These are phyloP conservation scores for Thelonectria rubi DNA, from an alignment of 2,329 filamentous ascomycete genomes.

Conservation along the genomic window DNA sequence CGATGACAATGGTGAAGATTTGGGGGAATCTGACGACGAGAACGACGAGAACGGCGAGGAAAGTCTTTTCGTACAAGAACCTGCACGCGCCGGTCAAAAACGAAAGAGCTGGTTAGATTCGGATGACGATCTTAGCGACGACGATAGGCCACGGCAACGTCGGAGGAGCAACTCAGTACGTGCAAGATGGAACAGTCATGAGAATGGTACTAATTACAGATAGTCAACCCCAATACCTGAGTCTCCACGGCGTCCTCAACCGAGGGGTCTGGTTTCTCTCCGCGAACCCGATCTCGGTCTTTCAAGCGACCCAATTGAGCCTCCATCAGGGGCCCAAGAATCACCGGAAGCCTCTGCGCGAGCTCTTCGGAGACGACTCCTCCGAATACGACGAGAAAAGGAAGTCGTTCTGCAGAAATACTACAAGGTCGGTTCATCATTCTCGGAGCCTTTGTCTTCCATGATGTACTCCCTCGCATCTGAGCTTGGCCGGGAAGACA, in stretches of 20 bases:
- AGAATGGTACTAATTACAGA: slow-evolving; percentile 29
- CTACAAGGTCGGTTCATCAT: slow-evolving; percentile 87
- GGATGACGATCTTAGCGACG: slow-evolving; percentile 75
- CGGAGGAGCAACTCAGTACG: slow-evolving; percentile 88
- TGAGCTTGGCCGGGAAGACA: slow-evolving; percentile 94
- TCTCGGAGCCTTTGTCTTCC: slow-evolving; percentile 93
- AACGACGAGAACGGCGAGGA: slow-evolving; percentile 62
- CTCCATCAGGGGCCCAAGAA: slow-evolving; percentile 67
- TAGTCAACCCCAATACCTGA: slow-evolving; percentile 73
- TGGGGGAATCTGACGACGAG: slow-evolving; percentile 65
- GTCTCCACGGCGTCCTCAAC: slow-evolving; percentile 68
- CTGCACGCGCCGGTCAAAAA: slow-evolving; percentile 67
- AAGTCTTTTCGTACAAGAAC: slow-evolving; percentile 48
- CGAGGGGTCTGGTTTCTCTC: slow-evolving; percentile 67
- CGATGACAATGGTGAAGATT: slow-evolving; percentile 75
- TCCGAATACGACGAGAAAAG: slow-evolving; percentile 80
- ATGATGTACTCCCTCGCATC: slow-evolving; percentile 95
- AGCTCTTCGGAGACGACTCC: slow-evolving; percentile 74
- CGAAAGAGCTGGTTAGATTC: slow-evolving; percentile 81
- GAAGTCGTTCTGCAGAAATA: slow-evolving; percentile 81
- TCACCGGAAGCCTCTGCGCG: slow-evolving; percentile 74
- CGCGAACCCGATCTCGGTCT: slow-evolving; percentile 56
- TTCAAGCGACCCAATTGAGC: slow-evolving; percentile 60
- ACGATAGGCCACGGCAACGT: slow-evolving; percentile 80
- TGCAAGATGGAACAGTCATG: background rate